Conservation (phyloP, 2,329 filamentous ascomycete genomes). For the Pyricularia pennisetigena region DNA sequence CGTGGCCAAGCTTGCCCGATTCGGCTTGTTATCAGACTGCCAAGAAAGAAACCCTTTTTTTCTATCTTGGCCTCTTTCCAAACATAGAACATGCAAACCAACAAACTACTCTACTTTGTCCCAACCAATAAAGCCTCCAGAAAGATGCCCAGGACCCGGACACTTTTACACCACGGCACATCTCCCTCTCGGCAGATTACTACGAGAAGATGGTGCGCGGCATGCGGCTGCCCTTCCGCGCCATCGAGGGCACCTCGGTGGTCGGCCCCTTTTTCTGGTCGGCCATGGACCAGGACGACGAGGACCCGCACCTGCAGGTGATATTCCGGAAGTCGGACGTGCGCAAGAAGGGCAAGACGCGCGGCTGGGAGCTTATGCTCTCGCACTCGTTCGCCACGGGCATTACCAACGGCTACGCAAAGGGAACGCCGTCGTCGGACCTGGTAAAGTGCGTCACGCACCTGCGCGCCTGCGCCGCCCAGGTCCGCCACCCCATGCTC, state of each 20-base stretch:
- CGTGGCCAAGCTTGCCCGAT: too few species aligned
- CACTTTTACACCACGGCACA: slow-evolving; percentile 45
- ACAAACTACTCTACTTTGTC: not conserved
- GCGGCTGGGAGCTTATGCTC: slow-evolving; percentile 56
- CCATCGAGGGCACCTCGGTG: slow-evolving; percentile 46
- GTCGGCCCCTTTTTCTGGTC: slow-evolving; percentile 58
- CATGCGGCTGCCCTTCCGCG: slow-evolving; percentile 43
- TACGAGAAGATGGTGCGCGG: slow-evolving; percentile 48
- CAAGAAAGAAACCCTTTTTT: too few species aligned
- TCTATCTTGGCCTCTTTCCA: not conserved
- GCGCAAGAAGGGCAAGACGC: slow-evolving; percentile 51
- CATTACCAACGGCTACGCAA: slow-evolving; percentile 51
- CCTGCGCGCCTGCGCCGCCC: slow-evolving; percentile 34
- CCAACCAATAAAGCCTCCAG: slow-evolving; percentile 29
- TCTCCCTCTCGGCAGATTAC: slow-evolving; percentile 38
- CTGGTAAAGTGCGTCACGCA: slow-evolving; percentile 39
- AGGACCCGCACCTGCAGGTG: slow-evolving; percentile 47
- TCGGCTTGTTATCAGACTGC: too few species aligned
- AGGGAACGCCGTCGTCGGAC: slow-evolving; percentile 49
- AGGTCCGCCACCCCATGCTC: slow-evolving; percentile 48
- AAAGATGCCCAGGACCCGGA: slow-evolving; percentile 44
- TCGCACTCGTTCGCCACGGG: slow-evolving; percentile 43
- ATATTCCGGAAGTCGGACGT: slow-evolving; percentile 47
- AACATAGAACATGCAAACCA: not conserved
- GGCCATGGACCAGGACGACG: slow-evolving; percentile 43